Conservation (phyloP, 176 grass and related monocot species). For the Hordeum marinum region DNA sequence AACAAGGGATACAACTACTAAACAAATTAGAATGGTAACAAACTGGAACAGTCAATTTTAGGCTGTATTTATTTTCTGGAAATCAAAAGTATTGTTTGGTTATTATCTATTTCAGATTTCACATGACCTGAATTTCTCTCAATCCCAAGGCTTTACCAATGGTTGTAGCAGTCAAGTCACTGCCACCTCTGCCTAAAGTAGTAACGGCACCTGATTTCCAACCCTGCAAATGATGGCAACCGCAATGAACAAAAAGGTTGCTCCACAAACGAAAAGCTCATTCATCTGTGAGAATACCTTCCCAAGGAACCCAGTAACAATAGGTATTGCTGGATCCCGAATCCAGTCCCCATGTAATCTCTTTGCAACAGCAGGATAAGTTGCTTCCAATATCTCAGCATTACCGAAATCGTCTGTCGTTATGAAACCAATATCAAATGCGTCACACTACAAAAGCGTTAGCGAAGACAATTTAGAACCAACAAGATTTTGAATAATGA, state of each 20-base stretch:
- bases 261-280: background rate
- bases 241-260: background rate
- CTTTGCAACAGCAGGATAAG: constrained; percentile 90
- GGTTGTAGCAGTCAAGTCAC: constrained; percentile 94
- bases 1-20: background rate
- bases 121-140: constrained; percentile 92
- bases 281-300: constrained; percentile 46
- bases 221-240: constrained; percentile 41
- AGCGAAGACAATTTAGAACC: background rate
- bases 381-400: constrained; percentile 92
- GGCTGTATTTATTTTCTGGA: background rate
- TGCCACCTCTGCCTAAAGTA: constrained; percentile 90
- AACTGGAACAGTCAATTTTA: background rate
- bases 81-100: background rate
- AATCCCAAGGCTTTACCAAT: constrained; percentile 98
- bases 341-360: constrained; percentile 82
- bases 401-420: constrained; percentile 91
- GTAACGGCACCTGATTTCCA: constrained; percentile 90
- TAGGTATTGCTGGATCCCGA: constrained; percentile 71
- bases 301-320: constrained; percentile 95
- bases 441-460: constrained; percentile 62
- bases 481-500: background rate
- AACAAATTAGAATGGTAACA: background rate
- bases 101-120: constrained; percentile 28
- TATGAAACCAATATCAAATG: constrained; percentile 93